Evolutionary conservation across 1,284 basidiomycete species (phyloP).

Genomic region (Cronartium quercuum): DNA sequence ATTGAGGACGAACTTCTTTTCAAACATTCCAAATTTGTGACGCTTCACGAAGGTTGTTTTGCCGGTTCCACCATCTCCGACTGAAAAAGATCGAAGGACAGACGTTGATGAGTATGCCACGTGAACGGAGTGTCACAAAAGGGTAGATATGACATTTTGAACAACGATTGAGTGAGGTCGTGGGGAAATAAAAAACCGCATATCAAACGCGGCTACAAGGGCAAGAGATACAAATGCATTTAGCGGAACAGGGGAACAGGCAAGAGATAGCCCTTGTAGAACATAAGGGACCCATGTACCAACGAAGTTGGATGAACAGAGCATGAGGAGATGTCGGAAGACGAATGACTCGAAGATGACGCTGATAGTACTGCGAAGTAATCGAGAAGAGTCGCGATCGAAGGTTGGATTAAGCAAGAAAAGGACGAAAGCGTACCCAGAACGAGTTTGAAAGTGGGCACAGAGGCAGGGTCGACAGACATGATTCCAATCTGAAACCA

Average conservation of each 20-base stretch:
- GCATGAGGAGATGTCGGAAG: too few relatives aligned
- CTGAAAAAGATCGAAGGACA: constrained; percentile 38
- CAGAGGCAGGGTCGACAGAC: too few relatives aligned
- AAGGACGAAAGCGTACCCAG: neutral
- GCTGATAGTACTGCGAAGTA: too few relatives aligned
- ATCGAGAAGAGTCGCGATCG: neutral
- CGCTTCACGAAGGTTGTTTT: constrained; percentile 51
- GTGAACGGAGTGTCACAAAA: neutral
- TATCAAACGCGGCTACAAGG: neutral
- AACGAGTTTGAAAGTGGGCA: neutral
- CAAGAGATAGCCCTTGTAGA: neutral
- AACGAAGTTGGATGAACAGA: too few relatives aligned
- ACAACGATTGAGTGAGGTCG: neutral
- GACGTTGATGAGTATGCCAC: neutral
- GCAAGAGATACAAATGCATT: neutral
- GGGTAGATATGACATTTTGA: neutral
- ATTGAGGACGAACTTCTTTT: constrained; percentile 73
- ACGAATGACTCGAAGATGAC: too few relatives aligned
- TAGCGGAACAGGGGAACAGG: neutral
- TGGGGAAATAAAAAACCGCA: neutral
- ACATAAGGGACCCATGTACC: too few relatives aligned
- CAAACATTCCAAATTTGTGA: constrained; percentile 96
- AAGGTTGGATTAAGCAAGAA: neutral
- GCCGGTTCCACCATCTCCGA: constrained; percentile 51
- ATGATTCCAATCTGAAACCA: too few relatives aligned